These are phyloP conservation scores for Amylocarpus encephaloides DNA, from an alignment of 2,329 filamentous ascomycete species.

Conservation along the genomic window DNA sequence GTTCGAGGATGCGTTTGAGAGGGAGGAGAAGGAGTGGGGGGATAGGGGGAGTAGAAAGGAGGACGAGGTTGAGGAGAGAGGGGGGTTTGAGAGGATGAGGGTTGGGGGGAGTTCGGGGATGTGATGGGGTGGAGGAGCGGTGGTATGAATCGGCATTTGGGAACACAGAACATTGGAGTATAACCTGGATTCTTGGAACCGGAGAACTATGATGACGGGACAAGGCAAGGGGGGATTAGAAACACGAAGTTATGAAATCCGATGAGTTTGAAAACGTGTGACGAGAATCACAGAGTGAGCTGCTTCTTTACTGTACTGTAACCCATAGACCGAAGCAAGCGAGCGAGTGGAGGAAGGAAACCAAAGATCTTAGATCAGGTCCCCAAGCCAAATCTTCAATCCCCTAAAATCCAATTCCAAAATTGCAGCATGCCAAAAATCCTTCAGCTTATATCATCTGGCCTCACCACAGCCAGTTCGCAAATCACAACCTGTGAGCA, in stretches of 20 bases:
- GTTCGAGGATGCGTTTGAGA: constrained; percentile 59
- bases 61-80: constrained; percentile 25
- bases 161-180: background rate
- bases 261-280: background rate
- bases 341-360: too few species aligned
- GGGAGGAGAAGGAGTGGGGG: constrained; percentile 45
- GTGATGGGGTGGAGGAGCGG: background rate
- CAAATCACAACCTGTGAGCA: too few species aligned
- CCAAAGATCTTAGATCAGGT: too few species aligned
- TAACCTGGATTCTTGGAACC: background rate
- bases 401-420: too few species aligned
- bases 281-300: background rate
- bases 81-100: constrained; percentile 1
- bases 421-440: too few species aligned
- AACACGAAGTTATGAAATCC: background rate
- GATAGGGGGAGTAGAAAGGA: constrained; percentile 16
- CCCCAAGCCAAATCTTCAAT: too few species aligned
- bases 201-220: background rate
- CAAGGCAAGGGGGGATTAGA: background rate
- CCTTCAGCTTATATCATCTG: too few species aligned
- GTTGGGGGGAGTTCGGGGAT: background rate
- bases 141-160: background rate
- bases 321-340: too few species aligned
- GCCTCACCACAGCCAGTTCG: too few species aligned
- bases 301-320: too few species aligned